Evolutionary conservation across 768 basidiomycete genomes (phyloP), one percentile per base, ranked within the genome.

Genomic region (Rhizopogon salebrosus): DNA sequence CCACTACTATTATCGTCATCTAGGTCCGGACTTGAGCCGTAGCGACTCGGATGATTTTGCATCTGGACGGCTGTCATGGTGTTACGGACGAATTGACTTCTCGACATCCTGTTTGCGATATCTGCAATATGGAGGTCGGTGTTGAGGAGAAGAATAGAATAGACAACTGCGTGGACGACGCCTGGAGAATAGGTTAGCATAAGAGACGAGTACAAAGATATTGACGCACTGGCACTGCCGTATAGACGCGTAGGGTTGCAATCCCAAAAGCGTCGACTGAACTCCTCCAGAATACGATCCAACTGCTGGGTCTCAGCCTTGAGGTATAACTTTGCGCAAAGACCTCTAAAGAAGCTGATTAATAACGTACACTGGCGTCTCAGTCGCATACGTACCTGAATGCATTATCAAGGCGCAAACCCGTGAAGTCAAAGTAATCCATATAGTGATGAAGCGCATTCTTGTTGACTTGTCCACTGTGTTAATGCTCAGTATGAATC

Each of bases 281-380:
- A 98, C 57, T 85, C 86, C 55, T 92, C 93, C 5, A 99, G 77
- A 56, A 99, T 98, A 39, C 97, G 85, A 67, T 98, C 97, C 39
- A 99, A 88, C 71, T 98, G 95, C 64, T 99, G 97, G 0, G 95
- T 95, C 69, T 99, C 97, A 1, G 85, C 97, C 68, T 93, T 95
- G 54, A 99, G 79, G 66, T 81, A 98, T 2, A 99, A 78, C 66
- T 95, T 97, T 11, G 85, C 85, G 65, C 95, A 98, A 10, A 99
- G 73, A 22, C 85, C 85, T 56, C 95, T 94, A 60, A 8, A 23
- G 18, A 23, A 1, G 11, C 4, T 6, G 14, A 31, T 20, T 6
- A 31, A 16, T 11, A 2, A 54, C 35, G 37, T 6, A 34, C 40
- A 20, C 14, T 34, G 24, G 11, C 11, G 22, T 6, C 18, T 14